phyloP scores from a whole-genome alignment of 768 basidiomycete species.

The Pleurotus cornucopiae region DNA sequence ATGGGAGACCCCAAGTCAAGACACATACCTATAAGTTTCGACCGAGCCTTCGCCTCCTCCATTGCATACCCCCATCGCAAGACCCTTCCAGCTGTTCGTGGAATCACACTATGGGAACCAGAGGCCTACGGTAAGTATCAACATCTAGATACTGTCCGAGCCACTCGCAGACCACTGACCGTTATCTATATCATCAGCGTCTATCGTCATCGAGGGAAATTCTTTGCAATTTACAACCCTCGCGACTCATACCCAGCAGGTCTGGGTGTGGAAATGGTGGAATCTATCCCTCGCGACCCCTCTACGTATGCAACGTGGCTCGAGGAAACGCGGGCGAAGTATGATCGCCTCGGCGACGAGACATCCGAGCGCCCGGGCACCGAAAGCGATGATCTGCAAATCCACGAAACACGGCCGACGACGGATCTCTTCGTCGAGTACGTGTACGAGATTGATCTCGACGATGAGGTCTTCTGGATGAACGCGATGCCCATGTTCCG shows the following conservation, averaged over 20 bases:
- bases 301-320: constrained; percentile 14
- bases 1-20: too few relatives aligned
- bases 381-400: not conserved
- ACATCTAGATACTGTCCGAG: not conserved
- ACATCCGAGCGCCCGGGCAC: not conserved
- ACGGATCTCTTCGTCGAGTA: constrained; percentile 22
- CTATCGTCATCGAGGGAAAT: constrained; percentile 16
- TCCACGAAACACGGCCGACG: constrained; percentile 4
- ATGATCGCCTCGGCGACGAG: not conserved
- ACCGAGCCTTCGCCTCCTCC: too few relatives aligned
- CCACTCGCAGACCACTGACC: not conserved
- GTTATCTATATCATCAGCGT: not conserved
- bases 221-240: constrained; percentile 15
- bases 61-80: too few relatives aligned
- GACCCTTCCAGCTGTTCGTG: constrained; percentile 7
- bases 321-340: constrained; percentile 5
- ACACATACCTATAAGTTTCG: too few relatives aligned
- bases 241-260: constrained; percentile 19
- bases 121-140: not conserved
- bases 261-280: constrained; percentile 17
- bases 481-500: constrained; percentile 6
- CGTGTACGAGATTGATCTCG: constrained; percentile 24
- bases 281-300: constrained; percentile 15
- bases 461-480: constrained; percentile 21
- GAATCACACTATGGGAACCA: not conserved